Base-by-base conservation (phyloP, 2,329 filamentous ascomycete species). In the Aphanoascus verrucosus region DNA sequence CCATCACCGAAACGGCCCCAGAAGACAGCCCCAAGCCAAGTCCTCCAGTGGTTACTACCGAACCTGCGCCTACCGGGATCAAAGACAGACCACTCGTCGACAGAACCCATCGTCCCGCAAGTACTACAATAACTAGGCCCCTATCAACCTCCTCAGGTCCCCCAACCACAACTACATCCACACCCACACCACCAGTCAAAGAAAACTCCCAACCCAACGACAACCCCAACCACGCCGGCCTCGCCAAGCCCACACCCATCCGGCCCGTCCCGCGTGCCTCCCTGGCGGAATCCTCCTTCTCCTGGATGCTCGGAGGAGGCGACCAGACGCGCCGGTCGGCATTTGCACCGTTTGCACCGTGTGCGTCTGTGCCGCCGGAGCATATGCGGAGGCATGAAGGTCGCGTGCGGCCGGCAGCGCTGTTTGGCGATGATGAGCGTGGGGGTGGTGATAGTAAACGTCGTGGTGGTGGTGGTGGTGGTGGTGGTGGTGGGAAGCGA, bases 241-340 rank as follows among this genome's bases (percentile, higher is more conserved):
- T 52, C 31, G 49, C 56, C 14, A 62, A 60, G 20, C 55, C 60
- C 37, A 61, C 59, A 52, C 57, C 63, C 20, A 50, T 57, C 34
- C 64, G 62, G 43, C 58, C 63, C 44, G 51, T 49, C 41, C 55
- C 62, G 8, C 70, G 73, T 40, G 68, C 72, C 47, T 70, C 72
- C 37, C 58, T 76, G 47, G 67, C 69, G 35, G 67, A 75, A 48
- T 70, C 74, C 15, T 72, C 72, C 20, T 76, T 75, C 54, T 74
- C 74, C 11, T 76, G 74, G 70, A 76, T 76, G 72, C 65, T 76
- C 37, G 74, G 72, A 35, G 69, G 73, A 44, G 66, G 67, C 54
- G 65, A 69, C n/a, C n/a, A n/a, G n/a, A n/a, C n/a, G 41, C 68
- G 68, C 49, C 65, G 72, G 23, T 73, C 71, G 8, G 69, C 67